Conservation (phyloP, 768 basidiomycete genomes). For the Boletus subcaerulescens region DNA sequence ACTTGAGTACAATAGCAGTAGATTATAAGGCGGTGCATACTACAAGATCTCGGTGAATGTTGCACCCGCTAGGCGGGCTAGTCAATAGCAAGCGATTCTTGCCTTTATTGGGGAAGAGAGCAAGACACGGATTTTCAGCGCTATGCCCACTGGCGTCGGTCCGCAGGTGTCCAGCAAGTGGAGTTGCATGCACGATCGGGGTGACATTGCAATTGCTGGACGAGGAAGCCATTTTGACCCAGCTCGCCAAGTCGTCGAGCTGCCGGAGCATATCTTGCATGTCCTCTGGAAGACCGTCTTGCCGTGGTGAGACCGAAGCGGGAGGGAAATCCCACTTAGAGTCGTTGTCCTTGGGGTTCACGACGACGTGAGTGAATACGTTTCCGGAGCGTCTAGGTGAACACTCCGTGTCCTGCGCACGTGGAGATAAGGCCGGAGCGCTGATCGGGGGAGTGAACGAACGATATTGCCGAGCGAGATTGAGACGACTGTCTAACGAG, state of each 20-base stretch:
- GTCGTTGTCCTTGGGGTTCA: neutral
- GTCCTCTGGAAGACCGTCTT: slow-evolving; percentile 25
- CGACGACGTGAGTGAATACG: slow-evolving; percentile 17
- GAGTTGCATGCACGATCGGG: neutral
- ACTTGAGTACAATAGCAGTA: neutral
- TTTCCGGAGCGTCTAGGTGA: slow-evolving; percentile 20
- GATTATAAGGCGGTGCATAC: slow-evolving; percentile 10
- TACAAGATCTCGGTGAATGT: neutral
- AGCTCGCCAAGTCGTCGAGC: slow-evolving; percentile 27
- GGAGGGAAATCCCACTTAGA: neutral
- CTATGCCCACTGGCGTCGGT: neutral
- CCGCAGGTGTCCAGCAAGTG: neutral
- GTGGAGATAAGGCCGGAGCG: slow-evolving; percentile 9
- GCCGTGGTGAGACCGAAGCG: neutral
- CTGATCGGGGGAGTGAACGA: slow-evolving; percentile 17
- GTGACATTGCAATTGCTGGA: slow-evolving; percentile 4
- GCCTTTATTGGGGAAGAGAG: slow-evolving; percentile 13
- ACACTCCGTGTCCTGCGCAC: neutral
- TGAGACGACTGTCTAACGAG: neutral
- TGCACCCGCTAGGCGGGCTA: neutral
- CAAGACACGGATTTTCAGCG: neutral
- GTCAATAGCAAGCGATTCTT: slow-evolving; percentile 18
- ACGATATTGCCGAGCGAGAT: neutral
- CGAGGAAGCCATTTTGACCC: slow-evolving; percentile 23
- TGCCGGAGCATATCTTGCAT: slow-evolving; percentile 26